Conservation (phyloP, 2,329 filamentous ascomycete species). For the Dendryphion nanum region DNA sequence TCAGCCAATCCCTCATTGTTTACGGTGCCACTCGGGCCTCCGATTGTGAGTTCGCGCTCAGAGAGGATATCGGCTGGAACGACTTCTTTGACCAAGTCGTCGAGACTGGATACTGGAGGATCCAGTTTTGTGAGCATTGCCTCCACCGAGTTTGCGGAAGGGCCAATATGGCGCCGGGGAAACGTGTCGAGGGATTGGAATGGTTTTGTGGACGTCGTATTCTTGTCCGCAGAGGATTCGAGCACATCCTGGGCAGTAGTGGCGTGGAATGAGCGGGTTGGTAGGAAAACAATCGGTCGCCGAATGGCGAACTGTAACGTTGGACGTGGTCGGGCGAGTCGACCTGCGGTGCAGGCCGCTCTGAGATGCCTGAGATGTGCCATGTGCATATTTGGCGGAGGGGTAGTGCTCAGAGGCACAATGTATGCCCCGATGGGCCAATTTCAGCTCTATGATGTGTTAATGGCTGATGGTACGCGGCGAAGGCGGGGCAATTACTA, state of each 20-base stretch:
- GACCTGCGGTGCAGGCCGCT: slow-evolving; percentile 29
- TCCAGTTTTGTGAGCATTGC: slow-evolving; percentile 80
- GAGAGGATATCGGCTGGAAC: slow-evolving; percentile 78
- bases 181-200: slow-evolving; percentile 63
- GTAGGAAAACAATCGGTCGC: slow-evolving; percentile 12
- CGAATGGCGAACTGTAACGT: slow-evolving; percentile 9
- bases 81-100: slow-evolving; percentile 82
- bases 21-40: neutral
- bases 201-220: slow-evolving; percentile 15
- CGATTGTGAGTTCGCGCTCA: slow-evolving; percentile 54
- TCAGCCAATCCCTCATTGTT: slow-evolving; percentile 48
- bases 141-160: slow-evolving; percentile 65
- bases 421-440: neutral
- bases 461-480: no score
- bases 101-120: slow-evolving; percentile 69
- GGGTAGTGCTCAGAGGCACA: neutral
- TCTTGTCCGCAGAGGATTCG: slow-evolving; percentile 19
- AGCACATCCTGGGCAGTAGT: slow-evolving; percentile 30
- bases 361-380: slow-evolving; percentile 32
- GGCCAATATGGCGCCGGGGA: slow-evolving; percentile 82
- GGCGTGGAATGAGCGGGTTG: slow-evolving; percentile 22
- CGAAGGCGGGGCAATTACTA: no score
- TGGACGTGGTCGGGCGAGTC: slow-evolving; percentile 17
- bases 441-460: no score
- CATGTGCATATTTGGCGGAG: slow-evolving; percentile 13